Evolutionary conservation across 1,284 basidiomycete species (phyloP), one percentile per base, ranked within the genome.

Genomic region (Trichosporon coremiiforme): DNA sequence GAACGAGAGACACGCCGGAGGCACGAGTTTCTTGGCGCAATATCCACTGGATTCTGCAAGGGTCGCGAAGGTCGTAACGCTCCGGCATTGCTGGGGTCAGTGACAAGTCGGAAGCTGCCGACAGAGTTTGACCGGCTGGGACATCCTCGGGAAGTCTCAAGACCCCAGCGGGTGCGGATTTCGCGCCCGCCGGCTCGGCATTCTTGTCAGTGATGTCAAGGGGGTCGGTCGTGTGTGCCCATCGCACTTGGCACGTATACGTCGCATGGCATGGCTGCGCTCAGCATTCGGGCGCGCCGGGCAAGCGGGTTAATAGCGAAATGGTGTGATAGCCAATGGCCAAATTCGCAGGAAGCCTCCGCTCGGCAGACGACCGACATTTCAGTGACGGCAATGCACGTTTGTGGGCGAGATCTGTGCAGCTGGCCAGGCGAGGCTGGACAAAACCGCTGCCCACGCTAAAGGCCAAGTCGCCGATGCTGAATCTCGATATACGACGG

Each of bases 161-260:
- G 10, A 10, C 10, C 10, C 38, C 38, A 41, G 7, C 41, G 15
- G 17, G 15, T 15, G 41, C 41, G 4, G 41, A 2, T 3, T 45
- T n/a, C 15, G 15, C 41, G 41, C 41, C 41, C 4, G 3, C 15
- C 17, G 41, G 41, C 41, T 45, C 41, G 41, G 41, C 41, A 45
- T 15, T 45, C 41, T 45, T 45, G 41, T 45, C 41, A 45, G 41
- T 45, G 41, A 45, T 45, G 41, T 45, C 41, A 45, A 45, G 41
- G 15, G 8, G 41, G 41, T 45, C 41, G 41, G 41, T 45, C 15
- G 41, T 45, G 41, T n/a, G 41, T 45, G 7, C 17, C 15, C 15
- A 15, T 45, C 7, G 33, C 33, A 17, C 41, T 45, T 45, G 41
- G 41, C 41, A n/a, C n/a, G 12, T 10, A 45, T n/a, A 7, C 15